Conservation (phyloP, 2,329 filamentous ascomycete genomes). For the Ascochyta koolunga region DNA sequence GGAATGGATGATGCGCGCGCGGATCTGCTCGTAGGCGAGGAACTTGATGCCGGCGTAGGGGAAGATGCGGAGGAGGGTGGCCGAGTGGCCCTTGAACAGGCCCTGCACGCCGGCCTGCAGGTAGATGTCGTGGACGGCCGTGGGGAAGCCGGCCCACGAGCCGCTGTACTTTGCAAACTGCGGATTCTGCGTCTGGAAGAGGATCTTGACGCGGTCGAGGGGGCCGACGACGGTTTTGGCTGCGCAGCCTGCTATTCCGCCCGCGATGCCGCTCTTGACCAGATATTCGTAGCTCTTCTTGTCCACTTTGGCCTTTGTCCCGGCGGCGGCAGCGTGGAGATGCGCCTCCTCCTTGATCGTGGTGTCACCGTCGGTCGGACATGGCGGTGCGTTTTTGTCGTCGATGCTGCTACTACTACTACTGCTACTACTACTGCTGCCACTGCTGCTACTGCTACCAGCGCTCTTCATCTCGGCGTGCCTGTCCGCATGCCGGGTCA, state of each 20-base stretch:
- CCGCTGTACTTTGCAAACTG: constrained; percentile 92
- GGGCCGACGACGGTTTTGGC: constrained; percentile 95
- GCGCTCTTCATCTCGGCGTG: constrained; percentile 30
- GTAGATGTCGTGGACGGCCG: constrained; percentile 85
- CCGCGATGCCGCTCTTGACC: constrained; percentile 81
- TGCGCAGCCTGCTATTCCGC: constrained; percentile 88
- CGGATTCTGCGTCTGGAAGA: constrained; percentile 94
- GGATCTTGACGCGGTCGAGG: constrained; percentile 96
- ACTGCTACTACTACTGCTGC: constrained; percentile 10
- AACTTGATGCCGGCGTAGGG: constrained; percentile 99
- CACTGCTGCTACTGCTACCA: constrained; percentile 15
- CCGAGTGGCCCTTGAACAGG: constrained; percentile 91
- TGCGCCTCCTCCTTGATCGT: constrained; percentile 17
- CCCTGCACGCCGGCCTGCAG: constrained; percentile 73
- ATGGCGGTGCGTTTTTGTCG: constrained; percentile 49
- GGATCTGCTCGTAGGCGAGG: constrained; percentile 95
- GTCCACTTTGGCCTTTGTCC: constrained; percentile 56
- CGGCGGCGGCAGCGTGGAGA: constrained; percentile 3
- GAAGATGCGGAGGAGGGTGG: constrained; percentile 91
- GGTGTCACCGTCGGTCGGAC: constrained; percentile 60
- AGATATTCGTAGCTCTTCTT: constrained; percentile 84
- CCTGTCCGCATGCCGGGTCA: constrained; percentile 35
- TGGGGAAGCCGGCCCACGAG: constrained; percentile 82
- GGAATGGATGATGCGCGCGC: constrained; percentile 74
- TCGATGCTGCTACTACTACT: too few relatives aligned